Percentiles rank a stretch among this genome's conserved stretches.
Evolutionary conservation across 2,329 filamentous ascomycete genomes (phyloP).

Genomic region (Ophioceras dolichostomum): DNA sequence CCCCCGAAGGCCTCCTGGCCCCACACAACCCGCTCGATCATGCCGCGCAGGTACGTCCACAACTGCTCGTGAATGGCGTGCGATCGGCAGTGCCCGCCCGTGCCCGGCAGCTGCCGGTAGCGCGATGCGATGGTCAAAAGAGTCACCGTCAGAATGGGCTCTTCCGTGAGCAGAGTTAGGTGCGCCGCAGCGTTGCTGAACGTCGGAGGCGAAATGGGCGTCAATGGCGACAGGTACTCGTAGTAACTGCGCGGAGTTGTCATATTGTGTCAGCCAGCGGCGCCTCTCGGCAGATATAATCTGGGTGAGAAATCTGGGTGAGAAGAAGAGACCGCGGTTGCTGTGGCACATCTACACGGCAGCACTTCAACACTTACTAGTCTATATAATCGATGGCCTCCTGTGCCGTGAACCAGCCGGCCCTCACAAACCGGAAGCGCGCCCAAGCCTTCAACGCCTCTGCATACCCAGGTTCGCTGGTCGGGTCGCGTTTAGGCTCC

Average conservation of each 20-base stretch:
- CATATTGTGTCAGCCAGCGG: no score
- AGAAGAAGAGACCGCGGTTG: neutral
- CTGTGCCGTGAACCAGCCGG: conserved; percentile 88
- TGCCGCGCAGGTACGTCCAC: conserved; percentile 86
- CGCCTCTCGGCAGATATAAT: neutral
- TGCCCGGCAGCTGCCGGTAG: conserved; percentile 68
- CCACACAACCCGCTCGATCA: conserved; percentile 93
- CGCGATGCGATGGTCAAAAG: conserved; percentile 84
- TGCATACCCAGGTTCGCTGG: conserved; percentile 42
- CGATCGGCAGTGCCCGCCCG: conserved; percentile 70
- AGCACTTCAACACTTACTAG: conserved; percentile 47
- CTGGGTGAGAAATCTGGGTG: no score
- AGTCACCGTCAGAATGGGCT: conserved; percentile 86
- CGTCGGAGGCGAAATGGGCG: conserved; percentile 85
- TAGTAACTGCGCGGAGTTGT: conserved; percentile 54
- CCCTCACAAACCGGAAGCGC: conserved; percentile 85
- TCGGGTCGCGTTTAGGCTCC: conserved; percentile 28
- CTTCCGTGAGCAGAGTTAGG: conserved; percentile 68
- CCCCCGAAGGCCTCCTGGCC: conserved; percentile 93
- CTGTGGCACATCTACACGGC: no score
- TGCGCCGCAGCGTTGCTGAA: conserved; percentile 77
- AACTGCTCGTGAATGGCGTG: conserved; percentile 91
- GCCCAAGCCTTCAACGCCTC: conserved; percentile 81
- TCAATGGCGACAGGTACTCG: conserved; percentile 78
- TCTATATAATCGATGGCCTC: conserved; percentile 91